These are phyloP conservation scores for Geranomyces michiganensis DNA, from an alignment of 192 early-diverging fungal species.

Conservation along the genomic window DNA sequence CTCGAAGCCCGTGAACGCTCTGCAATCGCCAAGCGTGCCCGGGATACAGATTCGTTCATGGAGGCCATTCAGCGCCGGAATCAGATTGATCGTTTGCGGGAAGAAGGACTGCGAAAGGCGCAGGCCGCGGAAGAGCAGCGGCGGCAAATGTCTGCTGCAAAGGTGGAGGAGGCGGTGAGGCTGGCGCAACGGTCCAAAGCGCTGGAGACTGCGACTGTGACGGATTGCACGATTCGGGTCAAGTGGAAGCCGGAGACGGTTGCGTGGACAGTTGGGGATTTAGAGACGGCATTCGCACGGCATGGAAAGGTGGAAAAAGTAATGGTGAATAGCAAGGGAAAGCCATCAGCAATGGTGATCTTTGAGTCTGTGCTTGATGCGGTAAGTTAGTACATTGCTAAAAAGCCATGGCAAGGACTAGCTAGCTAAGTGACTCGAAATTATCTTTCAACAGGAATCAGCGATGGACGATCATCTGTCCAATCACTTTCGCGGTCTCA, in stretches of 20 bases:
- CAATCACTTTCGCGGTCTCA: neutral
- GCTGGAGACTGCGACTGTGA: constrained; percentile 9
- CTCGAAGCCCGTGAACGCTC: constrained; percentile 29
- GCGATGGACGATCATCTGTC: neutral
- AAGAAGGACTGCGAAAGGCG: constrained; percentile 27
- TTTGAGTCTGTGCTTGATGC: constrained; percentile 26
- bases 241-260: no score
- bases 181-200: neutral
- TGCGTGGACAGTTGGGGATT: no score
- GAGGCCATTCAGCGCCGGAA: constrained; percentile 25
- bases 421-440: no score
- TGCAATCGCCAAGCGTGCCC: constrained; percentile 27
- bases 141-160: constrained; percentile 19
- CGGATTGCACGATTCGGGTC: constrained; percentile 24
- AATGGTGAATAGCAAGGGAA: constrained; percentile 26
- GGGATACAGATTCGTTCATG: constrained; percentile 14
- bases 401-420: no score
- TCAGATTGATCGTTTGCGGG: constrained; percentile 31
- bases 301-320: no score
- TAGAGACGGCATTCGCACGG: no score
- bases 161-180: constrained; percentile 18
- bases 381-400: no score
- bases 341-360: constrained; percentile 24
- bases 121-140: constrained; percentile 29
- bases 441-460: neutral